Evolutionary conservation across 805 yeast species (phyloP).

Genomic region (Spathaspora boniae): DNA sequence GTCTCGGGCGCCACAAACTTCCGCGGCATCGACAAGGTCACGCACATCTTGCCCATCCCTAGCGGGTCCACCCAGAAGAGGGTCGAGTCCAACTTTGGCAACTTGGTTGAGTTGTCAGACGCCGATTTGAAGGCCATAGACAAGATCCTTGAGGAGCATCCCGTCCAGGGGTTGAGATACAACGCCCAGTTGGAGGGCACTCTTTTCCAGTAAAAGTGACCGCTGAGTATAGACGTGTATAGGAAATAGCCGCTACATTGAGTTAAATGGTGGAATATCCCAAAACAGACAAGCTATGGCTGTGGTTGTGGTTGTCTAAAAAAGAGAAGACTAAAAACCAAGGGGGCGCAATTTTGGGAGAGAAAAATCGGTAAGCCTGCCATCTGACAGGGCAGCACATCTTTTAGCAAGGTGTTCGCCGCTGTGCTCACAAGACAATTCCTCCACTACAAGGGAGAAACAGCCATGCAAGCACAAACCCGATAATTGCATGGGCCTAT

Average conservation of each 20-base stretch:
- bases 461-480: too few species aligned
- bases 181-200: slow-evolving; percentile 21
- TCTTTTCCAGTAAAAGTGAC: slow-evolving; percentile 8
- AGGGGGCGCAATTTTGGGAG: too few species aligned
- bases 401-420: too few species aligned
- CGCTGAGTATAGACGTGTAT: background rate
- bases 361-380: too few species aligned
- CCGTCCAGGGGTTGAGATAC: slow-evolving; percentile 58
- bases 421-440: too few species aligned
- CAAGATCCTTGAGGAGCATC: slow-evolving; percentile 37
- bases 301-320: background rate
- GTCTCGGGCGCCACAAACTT: slow-evolving; percentile 60
- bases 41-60: slow-evolving; percentile 75
- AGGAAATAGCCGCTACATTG: background rate
- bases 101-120: slow-evolving; percentile 45
- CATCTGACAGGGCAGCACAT: too few species aligned
- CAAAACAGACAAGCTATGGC: background rate
- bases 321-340: too few species aligned
- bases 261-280: background rate
- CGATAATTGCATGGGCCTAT: too few species aligned
- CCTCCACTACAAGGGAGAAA: too few species aligned
- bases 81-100: slow-evolving; percentile 56
- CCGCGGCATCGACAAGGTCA: slow-evolving; percentile 38
- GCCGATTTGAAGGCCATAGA: slow-evolving; percentile 55
- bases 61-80: slow-evolving; percentile 62